These are phyloP conservation scores for Kluyveromyces sp. DNA, from an alignment of 1,139 yeast genomes.

Conservation along the genomic window DNA sequence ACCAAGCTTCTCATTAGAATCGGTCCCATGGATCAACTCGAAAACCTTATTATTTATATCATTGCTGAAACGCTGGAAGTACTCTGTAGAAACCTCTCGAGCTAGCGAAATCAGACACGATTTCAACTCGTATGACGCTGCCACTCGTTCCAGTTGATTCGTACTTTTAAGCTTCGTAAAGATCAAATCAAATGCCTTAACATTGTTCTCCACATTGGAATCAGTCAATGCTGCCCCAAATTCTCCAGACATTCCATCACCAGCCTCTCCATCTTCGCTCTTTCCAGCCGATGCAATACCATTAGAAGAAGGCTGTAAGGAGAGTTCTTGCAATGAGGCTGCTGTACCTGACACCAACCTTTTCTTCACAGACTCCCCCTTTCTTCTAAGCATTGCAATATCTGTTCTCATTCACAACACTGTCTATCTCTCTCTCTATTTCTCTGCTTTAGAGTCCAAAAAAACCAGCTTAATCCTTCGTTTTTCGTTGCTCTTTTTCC, in stretches of 20 bases:
- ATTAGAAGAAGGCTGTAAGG: conserved; percentile 18
- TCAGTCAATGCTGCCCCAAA: conserved; percentile 17
- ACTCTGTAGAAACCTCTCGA: conserved; percentile 70
- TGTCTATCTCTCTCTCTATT: no score
- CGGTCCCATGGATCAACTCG: conserved; percentile 72
- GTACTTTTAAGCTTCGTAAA: conserved; percentile 27
- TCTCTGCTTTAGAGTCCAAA: no score
- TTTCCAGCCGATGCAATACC: conserved; percentile 17
- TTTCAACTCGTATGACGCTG: conserved; percentile 61
- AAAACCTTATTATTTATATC: conserved; percentile 83
- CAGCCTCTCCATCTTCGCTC: conserved; percentile 14
- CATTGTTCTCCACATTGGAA: conserved; percentile 23
- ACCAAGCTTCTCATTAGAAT: conserved; percentile 68
- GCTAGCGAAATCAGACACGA: conserved; percentile 62
- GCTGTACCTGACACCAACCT: conserved; percentile 18
- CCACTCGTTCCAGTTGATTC: conserved; percentile 41
- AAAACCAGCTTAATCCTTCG: no score
- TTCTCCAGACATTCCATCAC: conserved; percentile 16
- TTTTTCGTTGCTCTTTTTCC: no score
- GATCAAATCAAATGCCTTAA: conserved; percentile 22
- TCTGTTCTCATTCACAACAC: not conserved
- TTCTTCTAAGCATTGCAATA: conserved; percentile 9
- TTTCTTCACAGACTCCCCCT: conserved; percentile 17
- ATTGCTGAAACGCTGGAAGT: conserved; percentile 70
- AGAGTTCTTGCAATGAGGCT: conserved; percentile 20